phyloP scores from a whole-genome alignment of 148 eudicot genomes.

The Vaccinium myrtillus region DNA sequence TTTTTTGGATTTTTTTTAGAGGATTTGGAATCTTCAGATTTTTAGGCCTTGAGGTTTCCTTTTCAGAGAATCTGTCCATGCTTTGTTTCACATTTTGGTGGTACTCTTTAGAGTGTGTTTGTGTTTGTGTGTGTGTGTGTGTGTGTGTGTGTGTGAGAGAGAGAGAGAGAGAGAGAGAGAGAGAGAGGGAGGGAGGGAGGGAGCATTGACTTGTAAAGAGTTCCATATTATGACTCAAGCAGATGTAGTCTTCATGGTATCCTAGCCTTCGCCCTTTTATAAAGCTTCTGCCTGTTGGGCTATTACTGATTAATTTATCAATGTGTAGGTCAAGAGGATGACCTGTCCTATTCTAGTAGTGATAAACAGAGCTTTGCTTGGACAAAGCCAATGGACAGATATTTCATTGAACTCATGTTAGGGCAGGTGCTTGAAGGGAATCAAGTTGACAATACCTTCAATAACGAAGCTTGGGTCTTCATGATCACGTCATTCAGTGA shows the following conservation, averaged over 20 bases:
- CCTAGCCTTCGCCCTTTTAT: too few relatives aligned
- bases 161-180: too few relatives aligned
- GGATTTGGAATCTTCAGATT: background rate
- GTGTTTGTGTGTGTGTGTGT: too few relatives aligned
- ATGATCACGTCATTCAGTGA: constrained; percentile 13
- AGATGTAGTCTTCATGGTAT: background rate
- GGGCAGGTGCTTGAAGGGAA: constrained; percentile 17
- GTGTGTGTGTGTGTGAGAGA: too few relatives aligned
- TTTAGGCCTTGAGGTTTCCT: background rate
- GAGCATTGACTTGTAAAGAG: background rate
- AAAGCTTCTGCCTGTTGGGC: background rate
- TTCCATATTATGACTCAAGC: background rate
- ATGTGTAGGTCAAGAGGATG: constrained; percentile 7
- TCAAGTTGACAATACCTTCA: constrained; percentile 7
- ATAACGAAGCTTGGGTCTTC: constrained; percentile 13
- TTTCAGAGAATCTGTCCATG: background rate
- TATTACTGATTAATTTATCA: constrained; percentile 2
- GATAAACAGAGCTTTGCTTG: background rate
- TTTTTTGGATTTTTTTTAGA: background rate
- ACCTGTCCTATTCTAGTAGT: constrained; percentile 4
- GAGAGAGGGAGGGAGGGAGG: background rate
- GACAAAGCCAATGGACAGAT: constrained; percentile 16
- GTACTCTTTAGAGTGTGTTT: background rate
- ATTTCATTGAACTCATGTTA: constrained; percentile 15
- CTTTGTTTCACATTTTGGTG: background rate